A percentile compares a stretch with the other conserved stretches of the same genome.
Evolutionary conservation across 106 monocot genomes (phyloP).

Genomic region (Platanthera zijinensis): DNA sequence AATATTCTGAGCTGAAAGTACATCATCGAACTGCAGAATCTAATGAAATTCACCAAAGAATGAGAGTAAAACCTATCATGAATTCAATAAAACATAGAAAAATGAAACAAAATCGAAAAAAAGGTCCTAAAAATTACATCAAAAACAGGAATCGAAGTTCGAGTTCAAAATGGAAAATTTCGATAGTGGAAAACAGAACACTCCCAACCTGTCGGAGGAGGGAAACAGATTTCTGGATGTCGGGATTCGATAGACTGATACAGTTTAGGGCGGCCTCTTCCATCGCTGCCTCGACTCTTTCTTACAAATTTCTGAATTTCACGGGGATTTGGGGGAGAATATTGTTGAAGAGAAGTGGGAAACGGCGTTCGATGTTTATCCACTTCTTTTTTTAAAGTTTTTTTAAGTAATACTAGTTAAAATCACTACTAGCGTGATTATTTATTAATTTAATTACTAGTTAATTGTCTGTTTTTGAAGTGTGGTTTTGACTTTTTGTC

Average conservation of each 20-base stretch:
- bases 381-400: no score
- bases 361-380: no score
- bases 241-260: conserved; percentile 21
- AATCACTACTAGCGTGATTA: no score
- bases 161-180: background rate
- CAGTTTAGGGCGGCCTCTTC: conserved; percentile 15
- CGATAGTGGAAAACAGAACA: background rate
- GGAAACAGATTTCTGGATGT: conserved; percentile 17
- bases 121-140: background rate
- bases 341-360: no score
- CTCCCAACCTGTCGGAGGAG: conserved; percentile 21
- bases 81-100: background rate
- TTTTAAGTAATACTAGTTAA: no score
- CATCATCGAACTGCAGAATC: background rate
- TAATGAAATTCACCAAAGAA: background rate
- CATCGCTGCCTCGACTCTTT: background rate
- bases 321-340: no score
- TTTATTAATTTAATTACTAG: no score
- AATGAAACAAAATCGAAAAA: background rate
- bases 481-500: no score
- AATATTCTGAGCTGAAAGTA: background rate
- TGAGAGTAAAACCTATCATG: background rate
- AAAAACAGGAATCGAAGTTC: background rate
- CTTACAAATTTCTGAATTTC: no score
- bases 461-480: no score